These are phyloP conservation scores for Monosporozyma siamensis DNA, from an alignment of 805 yeast species.

Conservation along the genomic window DNA sequence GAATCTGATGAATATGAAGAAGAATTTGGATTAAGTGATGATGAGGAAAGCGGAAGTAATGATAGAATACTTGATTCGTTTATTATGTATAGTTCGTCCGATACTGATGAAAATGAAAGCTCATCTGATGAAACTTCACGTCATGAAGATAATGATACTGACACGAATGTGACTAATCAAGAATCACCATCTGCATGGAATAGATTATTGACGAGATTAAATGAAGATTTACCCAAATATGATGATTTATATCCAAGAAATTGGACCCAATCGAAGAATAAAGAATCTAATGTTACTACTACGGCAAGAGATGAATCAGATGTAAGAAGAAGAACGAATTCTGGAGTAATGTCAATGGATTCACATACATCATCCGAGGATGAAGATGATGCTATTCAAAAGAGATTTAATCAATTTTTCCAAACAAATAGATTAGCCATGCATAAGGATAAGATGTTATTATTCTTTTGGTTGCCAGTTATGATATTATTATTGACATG, in stretches of 20 bases:
- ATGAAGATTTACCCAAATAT: slow-evolving; percentile 55
- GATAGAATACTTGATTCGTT: background rate
- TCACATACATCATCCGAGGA: slow-evolving; percentile 27
- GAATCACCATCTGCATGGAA: slow-evolving; percentile 31
- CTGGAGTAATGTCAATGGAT: slow-evolving; percentile 8
- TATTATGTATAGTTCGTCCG: background rate
- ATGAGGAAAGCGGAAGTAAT: too few relatives aligned
- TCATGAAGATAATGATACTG: too few relatives aligned
- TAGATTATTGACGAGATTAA: slow-evolving; percentile 30
- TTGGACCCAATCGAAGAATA: background rate
- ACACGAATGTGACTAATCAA: slow-evolving; percentile 7
- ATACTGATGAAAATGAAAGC: background rate
- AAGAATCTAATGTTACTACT: background rate
- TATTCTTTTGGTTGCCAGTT: slow-evolving; percentile 88
- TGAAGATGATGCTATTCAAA: slow-evolving; percentile 30
- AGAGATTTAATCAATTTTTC: slow-evolving; percentile 32
- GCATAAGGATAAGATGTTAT: slow-evolving; percentile 69
- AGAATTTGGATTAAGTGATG: slow-evolving; percentile 15
- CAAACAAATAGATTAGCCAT: slow-evolving; percentile 39
- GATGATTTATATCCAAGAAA: slow-evolving; percentile 60
- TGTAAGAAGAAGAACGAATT: background rate
- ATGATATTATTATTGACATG: slow-evolving; percentile 45
- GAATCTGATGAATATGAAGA: slow-evolving; percentile 3
- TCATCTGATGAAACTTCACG: background rate
- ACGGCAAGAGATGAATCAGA: background rate